Evolutionary conservation across 176 grass and related monocot species (phyloP).

Genomic region (Oryza nivara): DNA sequence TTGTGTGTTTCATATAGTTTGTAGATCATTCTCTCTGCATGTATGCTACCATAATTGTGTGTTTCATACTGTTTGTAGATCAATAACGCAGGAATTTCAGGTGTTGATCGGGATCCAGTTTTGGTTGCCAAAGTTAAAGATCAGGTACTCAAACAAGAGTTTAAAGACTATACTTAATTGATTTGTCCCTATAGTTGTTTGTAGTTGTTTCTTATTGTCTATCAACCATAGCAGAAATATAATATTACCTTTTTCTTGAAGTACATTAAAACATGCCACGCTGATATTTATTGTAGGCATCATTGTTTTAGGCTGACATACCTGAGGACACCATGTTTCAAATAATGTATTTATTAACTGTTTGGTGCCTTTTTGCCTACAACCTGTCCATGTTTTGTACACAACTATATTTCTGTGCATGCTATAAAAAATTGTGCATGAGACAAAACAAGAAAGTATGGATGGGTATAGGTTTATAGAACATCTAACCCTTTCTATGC

Average conservation of each 20-base stretch:
- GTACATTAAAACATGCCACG: not conserved
- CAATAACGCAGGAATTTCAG: constrained; percentile 68
- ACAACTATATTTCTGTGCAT: not conserved
- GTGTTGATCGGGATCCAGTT: constrained; percentile 48
- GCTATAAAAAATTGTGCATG: not conserved
- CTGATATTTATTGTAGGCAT: not conserved
- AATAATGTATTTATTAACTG: not conserved
- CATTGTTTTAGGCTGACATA: not conserved
- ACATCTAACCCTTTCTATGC: constrained; percentile 9
- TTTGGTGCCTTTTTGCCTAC: not conserved
- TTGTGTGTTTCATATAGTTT: not conserved
- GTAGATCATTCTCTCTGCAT: not conserved
- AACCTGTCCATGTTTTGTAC: not conserved
- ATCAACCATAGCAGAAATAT: not conserved
- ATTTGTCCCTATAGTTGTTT: not conserved
- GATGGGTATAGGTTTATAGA: not conserved
- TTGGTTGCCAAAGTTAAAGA: constrained; percentile 48
- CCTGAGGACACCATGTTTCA: not conserved
- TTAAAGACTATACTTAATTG: not conserved
- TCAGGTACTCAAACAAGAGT: constrained; percentile 26
- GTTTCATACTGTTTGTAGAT: constrained; percentile 41
- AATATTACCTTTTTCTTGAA: not conserved
- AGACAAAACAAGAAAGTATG: not conserved
- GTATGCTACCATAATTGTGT: not conserved
- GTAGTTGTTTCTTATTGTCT: not conserved